Base-by-base conservation (phyloP, 2,329 filamentous ascomycete species). In the Monosporascus sp. region DNA sequence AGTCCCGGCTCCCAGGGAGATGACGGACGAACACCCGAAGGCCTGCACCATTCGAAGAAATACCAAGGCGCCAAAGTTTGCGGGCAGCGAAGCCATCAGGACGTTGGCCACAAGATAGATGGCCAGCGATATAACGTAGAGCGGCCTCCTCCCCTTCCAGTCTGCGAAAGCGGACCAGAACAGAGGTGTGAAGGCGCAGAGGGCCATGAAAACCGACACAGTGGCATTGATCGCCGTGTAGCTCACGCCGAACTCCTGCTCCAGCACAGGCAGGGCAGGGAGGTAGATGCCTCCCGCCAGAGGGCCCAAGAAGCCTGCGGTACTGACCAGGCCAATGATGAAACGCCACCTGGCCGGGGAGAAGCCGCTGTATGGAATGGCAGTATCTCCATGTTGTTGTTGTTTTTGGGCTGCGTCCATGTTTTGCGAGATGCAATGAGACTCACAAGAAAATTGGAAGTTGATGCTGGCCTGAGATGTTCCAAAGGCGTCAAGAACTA, bases 281-380 rank as follows among this genome's bases (percentile, higher is more conserved):
- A 77, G 60, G 58, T 76, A 76, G 35, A 76, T 70, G n/a, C 68
- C 69, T 31, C 72, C 74, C n/a, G 70, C 69, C 18, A 77, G 54
- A 8, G 74, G 74, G 0, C 70, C 74, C 43, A 76, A 69, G 60
- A 74, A 72, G 3, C 72, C 74, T 1, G 71, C 72, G 5, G 67
- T 58, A 2, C 72, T 74, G 47, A 74, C 70, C 24, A 74, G 59
- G 22, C 53, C 57, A 6, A 76, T 62, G 37, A 75, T 70, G 49
- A 75, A 69, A 17, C 64, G 63, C 50, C 66, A 65, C 7, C 69
- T 65, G 40, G 64, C 63, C 9, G 64, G 58, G 0, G 70, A 64
- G 48, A 74, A 71, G 1, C 69, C 72, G 5, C 72, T 70, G 55
- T 75, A 76, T 7, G 65, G 5, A 26, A 26, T 26, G 26, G 26